phyloP scores from a whole-genome alignment of 306 rosid species.

The Malus sylvestris region DNA sequence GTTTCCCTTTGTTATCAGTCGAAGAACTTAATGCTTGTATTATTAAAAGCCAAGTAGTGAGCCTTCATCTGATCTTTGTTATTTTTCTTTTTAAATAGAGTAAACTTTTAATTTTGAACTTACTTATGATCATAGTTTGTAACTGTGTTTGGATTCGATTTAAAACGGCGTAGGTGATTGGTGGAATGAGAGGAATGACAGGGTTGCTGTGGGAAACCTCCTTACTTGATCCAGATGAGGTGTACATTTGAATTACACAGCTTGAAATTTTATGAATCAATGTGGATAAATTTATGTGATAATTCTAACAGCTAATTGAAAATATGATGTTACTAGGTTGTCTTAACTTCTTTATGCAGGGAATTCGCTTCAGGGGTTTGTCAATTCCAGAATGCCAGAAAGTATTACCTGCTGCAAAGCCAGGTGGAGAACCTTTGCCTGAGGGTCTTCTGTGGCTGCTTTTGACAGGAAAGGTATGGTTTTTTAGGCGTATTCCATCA shows the following conservation, averaged over 20 bases:
- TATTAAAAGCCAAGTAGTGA: background rate
- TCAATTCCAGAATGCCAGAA: constrained; percentile 93
- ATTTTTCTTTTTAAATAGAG: background rate
- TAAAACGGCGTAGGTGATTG: constrained; percentile 60
- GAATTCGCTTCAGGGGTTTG: constrained; percentile 88
- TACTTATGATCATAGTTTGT: background rate
- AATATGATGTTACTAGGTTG: constrained; percentile 18
- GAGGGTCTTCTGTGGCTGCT: constrained; percentile 95
- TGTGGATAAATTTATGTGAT: background rate
- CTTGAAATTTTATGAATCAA: background rate
- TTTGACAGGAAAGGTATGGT: constrained; percentile 77
- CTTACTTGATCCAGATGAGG: constrained; percentile 97
- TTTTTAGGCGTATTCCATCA: constrained; percentile 1
- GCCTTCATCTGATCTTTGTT: background rate
- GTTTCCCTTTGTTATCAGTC: background rate
- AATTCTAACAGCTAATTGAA: background rate
- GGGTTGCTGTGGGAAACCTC: constrained; percentile 94
- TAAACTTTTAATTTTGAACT: background rate
- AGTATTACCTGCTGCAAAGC: constrained; percentile 66
- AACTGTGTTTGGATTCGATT: background rate
- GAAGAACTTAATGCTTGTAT: background rate
- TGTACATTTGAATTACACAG: constrained; percentile 25
- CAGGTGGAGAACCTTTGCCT: constrained; percentile 96
- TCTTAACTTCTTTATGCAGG: constrained; percentile 44
- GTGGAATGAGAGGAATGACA: constrained; percentile 99